Percentiles rank a stretch among this genome's conserved stretches.
Evolutionary conservation across 352 stramenopile genomes (phyloP).

Genomic region (Pythium brachiatum): DNA sequence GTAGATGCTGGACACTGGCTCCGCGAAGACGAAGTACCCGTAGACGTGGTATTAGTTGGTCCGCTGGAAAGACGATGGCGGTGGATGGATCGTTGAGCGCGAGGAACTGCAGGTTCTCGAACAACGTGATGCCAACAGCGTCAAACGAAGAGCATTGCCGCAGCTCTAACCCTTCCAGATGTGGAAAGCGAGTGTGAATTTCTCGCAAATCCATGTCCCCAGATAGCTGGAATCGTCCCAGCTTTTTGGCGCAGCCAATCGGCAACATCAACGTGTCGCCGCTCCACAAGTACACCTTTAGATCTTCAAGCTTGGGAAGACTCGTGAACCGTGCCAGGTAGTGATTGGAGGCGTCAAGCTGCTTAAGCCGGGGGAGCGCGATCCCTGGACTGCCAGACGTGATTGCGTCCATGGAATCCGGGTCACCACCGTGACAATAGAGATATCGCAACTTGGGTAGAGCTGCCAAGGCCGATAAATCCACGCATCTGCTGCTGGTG

Average conservation of each 20-base stretch:
- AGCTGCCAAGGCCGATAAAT: constrained; percentile 6
- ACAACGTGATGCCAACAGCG: not conserved
- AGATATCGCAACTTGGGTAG: constrained; percentile 4
- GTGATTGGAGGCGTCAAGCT: constrained; percentile 16
- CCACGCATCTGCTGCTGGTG: constrained; percentile 3
- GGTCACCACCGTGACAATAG: constrained; percentile 13
- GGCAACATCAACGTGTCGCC: constrained; percentile 13
- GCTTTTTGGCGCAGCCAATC: not conserved
- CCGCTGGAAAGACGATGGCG: not conserved
- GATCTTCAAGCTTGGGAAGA: not conserved
- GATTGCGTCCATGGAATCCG: constrained; percentile 5
- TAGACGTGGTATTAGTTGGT: not conserved
- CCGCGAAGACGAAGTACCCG: constrained; percentile 3
- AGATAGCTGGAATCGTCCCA: constrained; percentile 1
- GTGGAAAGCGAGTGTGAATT: constrained; percentile 10
- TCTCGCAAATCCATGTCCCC: constrained; percentile 6
- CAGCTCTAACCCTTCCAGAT: not conserved
- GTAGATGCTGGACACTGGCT: not conserved
- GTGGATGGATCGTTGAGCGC: not conserved
- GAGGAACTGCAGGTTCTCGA: constrained; percentile 3
- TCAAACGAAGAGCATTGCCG: constrained; percentile 5
- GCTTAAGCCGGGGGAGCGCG: not conserved
- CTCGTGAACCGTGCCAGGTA: not conserved
- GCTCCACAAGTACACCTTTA: constrained; percentile 20
- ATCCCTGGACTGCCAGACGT: not conserved